Base-by-base conservation (phyloP, 2,329 filamentous ascomycete genomes). In the Cladophialophora psammophila region DNA sequence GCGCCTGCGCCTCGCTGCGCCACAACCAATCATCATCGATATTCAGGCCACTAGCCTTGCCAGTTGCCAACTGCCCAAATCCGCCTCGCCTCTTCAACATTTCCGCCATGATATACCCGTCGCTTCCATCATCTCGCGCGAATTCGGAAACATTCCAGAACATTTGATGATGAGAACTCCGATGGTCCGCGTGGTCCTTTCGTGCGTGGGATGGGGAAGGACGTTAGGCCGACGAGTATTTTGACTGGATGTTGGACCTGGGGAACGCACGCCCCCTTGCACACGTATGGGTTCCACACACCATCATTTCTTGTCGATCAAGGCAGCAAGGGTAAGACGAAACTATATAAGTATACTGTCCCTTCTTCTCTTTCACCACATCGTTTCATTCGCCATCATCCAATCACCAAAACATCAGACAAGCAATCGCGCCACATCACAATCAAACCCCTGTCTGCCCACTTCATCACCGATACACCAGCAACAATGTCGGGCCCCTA, bases 401-500 rank as follows among this genome's bases (percentile, higher is more conserved):
- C 36, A 42, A 36, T 56, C 60, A 26, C 15, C 59, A 7, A 45
- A 9, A 9, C 38, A 63, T 45, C 38, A 63, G 10, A 45, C 13
- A 10, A 48, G 36, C 26, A 18, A 7, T 45, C 10, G 32, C 10
- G 32, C n/a, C 45, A n/a, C 10, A 59, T 36, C 50, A 31, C 6
- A 53, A 9, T 9, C 48, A 13, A 45, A 12, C n/a, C 10, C 40
- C 57, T 34, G 6, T 42, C 20, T 15, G 35, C n/a, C 65, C 15
- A 42, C 20, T 40, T 32, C 12, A 40, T 18, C 35, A 40, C 40
- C 40, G 35, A 10, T 34, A 50, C 15, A 50, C 10, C 57, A 40
- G 12, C 8, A 26, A 32, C 42, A 56, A 69, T 69, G 67, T 66
- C 67, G 1, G 59, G 63, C 60, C 60, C 45, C 1, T 66, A 69